phyloP scores from a whole-genome alignment of 495 filamentous ascomycete species.

The Trichoderma reesei region DNA sequence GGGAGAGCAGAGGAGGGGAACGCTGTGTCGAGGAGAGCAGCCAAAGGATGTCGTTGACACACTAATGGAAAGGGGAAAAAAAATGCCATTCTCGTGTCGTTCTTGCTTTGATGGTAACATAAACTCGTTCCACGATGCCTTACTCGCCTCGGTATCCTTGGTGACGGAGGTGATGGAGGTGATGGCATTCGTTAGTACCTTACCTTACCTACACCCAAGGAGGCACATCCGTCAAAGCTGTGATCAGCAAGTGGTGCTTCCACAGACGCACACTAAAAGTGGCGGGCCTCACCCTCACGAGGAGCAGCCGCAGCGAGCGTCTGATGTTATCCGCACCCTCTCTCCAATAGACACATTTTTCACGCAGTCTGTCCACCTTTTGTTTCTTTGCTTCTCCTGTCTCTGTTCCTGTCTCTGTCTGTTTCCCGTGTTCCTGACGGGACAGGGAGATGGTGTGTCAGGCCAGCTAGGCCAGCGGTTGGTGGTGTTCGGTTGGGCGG shows the following conservation, averaged over 20 bases:
- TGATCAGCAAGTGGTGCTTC: slow-evolving; percentile 2
- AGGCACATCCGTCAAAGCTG: not conserved
- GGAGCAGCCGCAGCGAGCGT: not conserved
- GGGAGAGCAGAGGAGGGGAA: not conserved
- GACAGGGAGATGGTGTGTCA: not conserved
- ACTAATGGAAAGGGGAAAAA: too few species aligned
- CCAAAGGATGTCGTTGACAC: too few species aligned
- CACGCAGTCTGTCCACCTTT: not conserved
- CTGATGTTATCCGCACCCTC: not conserved
- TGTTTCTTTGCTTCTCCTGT: not conserved
- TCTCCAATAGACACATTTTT: not conserved
- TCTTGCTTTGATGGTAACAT: too few species aligned
- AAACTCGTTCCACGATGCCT: too few species aligned
- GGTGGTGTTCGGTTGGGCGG: slow-evolving; percentile 3
- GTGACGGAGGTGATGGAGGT: not conserved
- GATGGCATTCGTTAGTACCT: too few species aligned
- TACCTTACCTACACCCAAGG: too few species aligned
- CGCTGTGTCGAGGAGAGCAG: not conserved
- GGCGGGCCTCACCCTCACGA: slow-evolving; percentile 1
- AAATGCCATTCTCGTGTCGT: too few species aligned
- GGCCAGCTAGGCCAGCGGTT: slow-evolving; percentile 1
- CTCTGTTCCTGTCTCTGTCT: not conserved
- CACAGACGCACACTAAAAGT: not conserved
- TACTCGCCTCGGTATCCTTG: not conserved
- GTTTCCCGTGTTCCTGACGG: not conserved